A percentile compares a stretch with the other conserved stretches of the same genome.
Evolutionary conservation across 2,329 filamentous ascomycete genomes (phyloP).

Genomic region (Trichophaea hybrida): DNA sequence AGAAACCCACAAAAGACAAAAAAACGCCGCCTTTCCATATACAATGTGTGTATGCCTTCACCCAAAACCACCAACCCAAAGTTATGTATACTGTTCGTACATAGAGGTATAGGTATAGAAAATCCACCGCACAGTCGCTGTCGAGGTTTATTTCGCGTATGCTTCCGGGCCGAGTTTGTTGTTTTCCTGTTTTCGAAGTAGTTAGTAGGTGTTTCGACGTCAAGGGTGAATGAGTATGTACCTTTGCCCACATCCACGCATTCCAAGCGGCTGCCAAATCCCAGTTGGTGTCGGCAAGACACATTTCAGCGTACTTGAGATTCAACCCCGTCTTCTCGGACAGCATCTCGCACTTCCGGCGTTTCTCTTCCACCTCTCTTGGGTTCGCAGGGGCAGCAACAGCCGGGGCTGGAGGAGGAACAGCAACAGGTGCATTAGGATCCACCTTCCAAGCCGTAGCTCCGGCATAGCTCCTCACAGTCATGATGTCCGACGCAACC

Average conservation of each 20-base stretch:
- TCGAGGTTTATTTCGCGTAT: too few species aligned
- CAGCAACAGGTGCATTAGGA: slow-evolving; percentile 10
- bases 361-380: slow-evolving; percentile 35
- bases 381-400: background rate
- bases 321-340: slow-evolving; percentile 69
- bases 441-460: slow-evolving; percentile 38
- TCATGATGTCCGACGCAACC: slow-evolving; percentile 66
- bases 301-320: slow-evolving; percentile 62
- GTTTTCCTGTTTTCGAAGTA: too few species aligned
- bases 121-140: too few species aligned
- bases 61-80: too few species aligned
- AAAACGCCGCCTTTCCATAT: too few species aligned
- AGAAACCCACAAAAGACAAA: too few species aligned
- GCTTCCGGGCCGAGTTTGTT: too few species aligned
- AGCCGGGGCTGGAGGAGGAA: background rate
- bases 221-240: too few species aligned
- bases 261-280: slow-evolving; percentile 59
- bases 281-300: slow-evolving; percentile 66
- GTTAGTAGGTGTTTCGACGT: too few species aligned
- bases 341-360: slow-evolving; percentile 54
- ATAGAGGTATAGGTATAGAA: too few species aligned
- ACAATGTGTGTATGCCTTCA: too few species aligned
- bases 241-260: slow-evolving; percentile 30
- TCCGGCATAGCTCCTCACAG: slow-evolving; percentile 53
- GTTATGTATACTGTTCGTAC: too few species aligned